Base-by-base conservation (phyloP, 352 stramenopile genomes). In the Phytophthora pini region DNA sequence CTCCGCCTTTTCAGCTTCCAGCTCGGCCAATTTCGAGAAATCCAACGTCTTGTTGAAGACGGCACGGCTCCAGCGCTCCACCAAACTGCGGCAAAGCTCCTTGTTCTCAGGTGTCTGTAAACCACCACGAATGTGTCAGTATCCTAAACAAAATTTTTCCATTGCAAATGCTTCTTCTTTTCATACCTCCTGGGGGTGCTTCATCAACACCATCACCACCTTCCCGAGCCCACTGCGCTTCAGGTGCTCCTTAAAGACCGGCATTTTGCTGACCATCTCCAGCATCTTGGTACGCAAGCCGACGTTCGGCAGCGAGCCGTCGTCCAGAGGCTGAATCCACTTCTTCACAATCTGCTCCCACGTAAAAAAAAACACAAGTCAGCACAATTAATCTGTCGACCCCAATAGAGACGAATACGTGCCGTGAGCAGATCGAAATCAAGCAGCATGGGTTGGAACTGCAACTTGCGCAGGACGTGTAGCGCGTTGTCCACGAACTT, bases 41-140 rank as follows among this genome's bases (percentile, higher is more conserved):
- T 96, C 88, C 11, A 95, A 62, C 27, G 87, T 95, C 68, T 96
- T 96, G 72, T 94, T 91, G 60, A 96, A 96, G 17, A 96, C 88
- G 0, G 87, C 88, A 31, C 88, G 88, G 38, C 88, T 96, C 88
- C 88, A 96, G 44, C 85, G 84, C 67, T 96, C 88, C 22, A 96
- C 88, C 54, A 96, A 61, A 54, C 85, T 85, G 22, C 87, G 85
- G 13, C 88, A 96, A 8, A 96, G 65, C 17, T 94, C 88, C 63
- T 96, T 96, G 76, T 96, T 96, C 29, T 94, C 84, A 6, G 65
- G 74, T 0, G 84, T 96, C 88, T 95, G 47, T 24, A 13, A 4
- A 1, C 26, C 6, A 70, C 3, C 36, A 4, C 29, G 11, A 20
- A 46, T n/a, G 10, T 13, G 55, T 2, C n/a, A 50, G 66, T 27